Evolutionary conservation across 2,329 filamentous ascomycete genomes (phyloP), one percentile per base, ranked within the genome.

Genomic region (Thermochaetoides dissita): DNA sequence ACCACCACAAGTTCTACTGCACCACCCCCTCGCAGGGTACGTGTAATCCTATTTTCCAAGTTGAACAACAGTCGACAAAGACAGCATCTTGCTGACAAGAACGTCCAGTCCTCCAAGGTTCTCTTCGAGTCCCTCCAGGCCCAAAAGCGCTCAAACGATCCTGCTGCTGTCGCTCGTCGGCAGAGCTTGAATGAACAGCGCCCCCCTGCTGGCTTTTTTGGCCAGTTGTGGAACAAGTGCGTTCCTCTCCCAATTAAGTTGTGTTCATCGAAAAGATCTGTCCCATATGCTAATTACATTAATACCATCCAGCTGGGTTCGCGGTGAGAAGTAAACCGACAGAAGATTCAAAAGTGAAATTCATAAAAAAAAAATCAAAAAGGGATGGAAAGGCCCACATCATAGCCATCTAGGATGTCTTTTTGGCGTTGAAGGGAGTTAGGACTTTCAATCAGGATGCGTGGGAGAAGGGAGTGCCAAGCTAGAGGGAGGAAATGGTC

Each of bases 221-320:
- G 68, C 41, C 62, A 66, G 47, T 65, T 75, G 61, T 77, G 74
- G 68, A 65, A 74, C 50, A 74, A 67, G 72, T 76, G 57, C 41
- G 69, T 53, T 32, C 10, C 33, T 8, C 9, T 30, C 33, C 24
- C 24, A 7, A 8, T 28, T 29, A 7, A 24, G 17, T 10, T 29
- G 12, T 36, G 12, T 37, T 36, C n/a, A 9, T 37, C 24, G 17
- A 24, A 24, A 24, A 5, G 17, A 24, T 17, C 10, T 33, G 9
- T 10, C 10, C n/a, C 35, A 24, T 32, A 10, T 11, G 9, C 30
- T 29, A 6, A 35, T 3, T 8, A 9, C 34, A 17, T 36, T 36
- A 10, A 17, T 10, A n/a, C 9, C 34, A 36, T 37, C 10, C 30
- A 49, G 47, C 32, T 49, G 46, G 46, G 45, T 49, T 17, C 39